Conservation (phyloP, 768 basidiomycete species). For the Artomyces pyxidatus region DNA sequence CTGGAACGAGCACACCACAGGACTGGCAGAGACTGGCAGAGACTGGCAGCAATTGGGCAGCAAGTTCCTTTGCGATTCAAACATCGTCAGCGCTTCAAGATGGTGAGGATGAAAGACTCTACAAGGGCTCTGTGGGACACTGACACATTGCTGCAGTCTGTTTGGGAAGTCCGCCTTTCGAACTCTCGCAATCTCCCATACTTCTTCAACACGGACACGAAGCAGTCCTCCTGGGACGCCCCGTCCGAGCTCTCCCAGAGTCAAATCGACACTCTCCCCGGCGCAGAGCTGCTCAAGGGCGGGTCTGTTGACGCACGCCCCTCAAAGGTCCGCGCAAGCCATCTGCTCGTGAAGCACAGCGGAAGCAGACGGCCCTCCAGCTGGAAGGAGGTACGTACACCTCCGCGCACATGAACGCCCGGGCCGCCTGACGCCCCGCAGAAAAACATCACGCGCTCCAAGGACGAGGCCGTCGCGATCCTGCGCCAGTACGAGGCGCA, state of each 20-base stretch:
- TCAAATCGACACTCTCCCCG: constrained; percentile 55
- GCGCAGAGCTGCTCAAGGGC: constrained; percentile 46
- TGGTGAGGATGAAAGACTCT: too few relatives aligned
- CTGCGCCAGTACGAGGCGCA: constrained; percentile 54
- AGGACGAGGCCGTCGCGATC: constrained; percentile 84
- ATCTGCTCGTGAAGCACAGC: constrained; percentile 88
- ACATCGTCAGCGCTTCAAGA: too few relatives aligned
- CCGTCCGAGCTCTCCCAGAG: constrained; percentile 57
- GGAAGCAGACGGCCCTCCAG: constrained; percentile 72
- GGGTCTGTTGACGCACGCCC: constrained; percentile 45
- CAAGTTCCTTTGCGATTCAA: too few relatives aligned
- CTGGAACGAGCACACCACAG: too few relatives aligned
- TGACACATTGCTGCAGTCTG: constrained; percentile 1
- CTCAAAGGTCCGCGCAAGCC: constrained; percentile 82
- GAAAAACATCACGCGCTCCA: constrained; percentile 74
- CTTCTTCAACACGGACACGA: constrained; percentile 73
- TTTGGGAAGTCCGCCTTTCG: constrained; percentile 88
- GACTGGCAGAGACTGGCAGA: too few relatives aligned
- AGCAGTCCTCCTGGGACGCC: constrained; percentile 72
- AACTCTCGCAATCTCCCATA: constrained; percentile 72
- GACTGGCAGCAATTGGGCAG: too few relatives aligned
- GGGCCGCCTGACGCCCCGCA: constrained; percentile 21
- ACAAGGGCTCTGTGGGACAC: too few relatives aligned
- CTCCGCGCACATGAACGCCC: not conserved
- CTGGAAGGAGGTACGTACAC: constrained; percentile 66